Evolutionary conservation across 805 yeast genomes (phyloP), one percentile per base, ranked within the genome.

Genomic region (Myxozyma monticola): DNA sequence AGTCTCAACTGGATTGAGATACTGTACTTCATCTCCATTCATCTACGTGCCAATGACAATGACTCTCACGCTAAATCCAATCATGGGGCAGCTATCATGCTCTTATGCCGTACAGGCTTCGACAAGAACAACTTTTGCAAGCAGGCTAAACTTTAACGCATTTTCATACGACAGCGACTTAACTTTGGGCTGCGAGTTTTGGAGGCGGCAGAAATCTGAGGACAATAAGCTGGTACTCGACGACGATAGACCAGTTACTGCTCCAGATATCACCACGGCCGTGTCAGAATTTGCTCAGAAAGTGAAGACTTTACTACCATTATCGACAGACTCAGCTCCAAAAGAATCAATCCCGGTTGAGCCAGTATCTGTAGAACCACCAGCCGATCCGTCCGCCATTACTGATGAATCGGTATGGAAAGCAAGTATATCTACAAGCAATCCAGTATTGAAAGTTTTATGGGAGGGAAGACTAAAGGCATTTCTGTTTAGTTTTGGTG

Each of bases 391-490:
- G n/a, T n/a, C n/a, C 1, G 30, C 40, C 9, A 18, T 47, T 15
- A 31, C 39, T 15, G 40, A 40, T 26, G 57, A 52, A 20, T 45
- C 54, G 0, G 54, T 52, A 2, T 48, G 49, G 48, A 52, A 52
- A 37, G 20, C 41, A 15, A 40, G 57, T 10, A 36, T 52, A 5
- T 42, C 57, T 9, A 52, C 58, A n/a, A 81, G 79, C 38, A 84
- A 82, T 44, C 76, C 74, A 56, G 75, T 79, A 52, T 60, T 87
- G 12, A 80, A 79, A 52, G 42, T 89, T 4, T 69, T 87, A 38
- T 91, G 97, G 96, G 96, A 87, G 61, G 96, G 97, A 0, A 79
- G 85, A 54, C 80, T 79, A 61, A 83, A 84, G 60, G 95, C 88
- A 37, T 85, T 91, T 65, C 66, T 91, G 44, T 71, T 90, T 2